Evolutionary conservation across 1,284 basidiomycete genomes (phyloP).

Genomic region (Grifola frondosa): DNA sequence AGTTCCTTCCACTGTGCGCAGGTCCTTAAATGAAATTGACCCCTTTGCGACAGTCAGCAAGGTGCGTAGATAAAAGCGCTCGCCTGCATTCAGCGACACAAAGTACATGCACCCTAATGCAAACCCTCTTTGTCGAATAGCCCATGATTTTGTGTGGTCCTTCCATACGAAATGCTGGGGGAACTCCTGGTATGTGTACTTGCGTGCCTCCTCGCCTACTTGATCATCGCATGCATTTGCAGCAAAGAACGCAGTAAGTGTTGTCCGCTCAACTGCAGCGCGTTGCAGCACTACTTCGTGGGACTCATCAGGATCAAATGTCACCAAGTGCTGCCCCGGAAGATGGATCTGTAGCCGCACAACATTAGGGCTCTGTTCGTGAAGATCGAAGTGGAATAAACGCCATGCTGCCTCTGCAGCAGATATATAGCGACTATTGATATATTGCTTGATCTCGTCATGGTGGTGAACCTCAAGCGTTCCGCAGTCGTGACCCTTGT

Average conservation of each 20-base stretch:
- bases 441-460: slow-evolving; percentile 36
- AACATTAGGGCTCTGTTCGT: slow-evolving; percentile 35
- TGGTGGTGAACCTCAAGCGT: slow-evolving; percentile 28
- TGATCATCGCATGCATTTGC: slow-evolving; percentile 32
- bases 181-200: slow-evolving; percentile 26
- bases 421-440: slow-evolving; percentile 39
- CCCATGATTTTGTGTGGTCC: slow-evolving; percentile 11
- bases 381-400: slow-evolving; percentile 33
- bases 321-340: slow-evolving; percentile 35
- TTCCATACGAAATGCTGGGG: slow-evolving; percentile 25
- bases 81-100: slow-evolving; percentile 22
- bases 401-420: slow-evolving; percentile 37
- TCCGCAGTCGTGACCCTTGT: slow-evolving; percentile 43
- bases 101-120: slow-evolving; percentile 36
- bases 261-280: slow-evolving; percentile 28
- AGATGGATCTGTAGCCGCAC: slow-evolving; percentile 41
- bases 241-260: slow-evolving; percentile 42
- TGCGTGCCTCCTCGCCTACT: neutral
- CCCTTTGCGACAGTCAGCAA: slow-evolving; percentile 35
- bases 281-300: slow-evolving; percentile 25
- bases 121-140: neutral
- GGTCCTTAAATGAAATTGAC: slow-evolving; percentile 31
- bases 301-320: slow-evolving; percentile 33
- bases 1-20: too few species aligned
- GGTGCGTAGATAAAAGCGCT: slow-evolving; percentile 34